Evolutionary conservation across 441 rosid species (phyloP), one percentile per base, ranked within the genome.

Genomic region (Manihot esculenta): DNA sequence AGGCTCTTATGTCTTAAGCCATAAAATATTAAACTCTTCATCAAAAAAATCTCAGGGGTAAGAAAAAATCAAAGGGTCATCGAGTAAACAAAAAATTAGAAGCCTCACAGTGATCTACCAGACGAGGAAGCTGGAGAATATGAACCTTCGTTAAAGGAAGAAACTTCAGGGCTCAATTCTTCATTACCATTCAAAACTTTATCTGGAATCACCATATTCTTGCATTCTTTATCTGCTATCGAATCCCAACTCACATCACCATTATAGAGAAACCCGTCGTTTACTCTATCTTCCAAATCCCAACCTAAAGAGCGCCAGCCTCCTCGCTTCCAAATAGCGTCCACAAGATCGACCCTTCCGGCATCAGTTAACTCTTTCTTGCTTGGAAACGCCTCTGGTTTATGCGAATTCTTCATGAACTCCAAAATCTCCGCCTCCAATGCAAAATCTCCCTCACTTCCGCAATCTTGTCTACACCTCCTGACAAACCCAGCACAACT

Each of bases 221-320:
- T 61, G 66, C 69, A 70, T 58, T 79, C 79, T 42, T 74, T 66
- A 62, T 79, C 73, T 8, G 30, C 47, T 21, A 18, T 60, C n/a
- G 1, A 59, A 48, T 27, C 15, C n/a, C 69, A 62, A 38, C 59
- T 70, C 58, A 33, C 72, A 60, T 48, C 55, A 26, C 9, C 48
- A 18, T 3, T 24, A 17, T 1, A 23, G 49, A 14, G 41, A 49
- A 18, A 65, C 48, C 21, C 50, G 11, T 75, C 79, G 13, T 68
- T 71, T 35, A 71, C 69, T 35, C 69, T 79, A 45, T 81, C 81
- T 72, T 86, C 89, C 74, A 72, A 78, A 72, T 87, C 91, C 99
- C 99, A 94, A 51, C 97, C 99, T 76, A 82, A 80, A 18, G 97
- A 81, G 47, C 92, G 90, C 97, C 99, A 92, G 2, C 99, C 97